Conservation (phyloP, 1,139 yeast species). For the Pichia inconspicua region DNA sequence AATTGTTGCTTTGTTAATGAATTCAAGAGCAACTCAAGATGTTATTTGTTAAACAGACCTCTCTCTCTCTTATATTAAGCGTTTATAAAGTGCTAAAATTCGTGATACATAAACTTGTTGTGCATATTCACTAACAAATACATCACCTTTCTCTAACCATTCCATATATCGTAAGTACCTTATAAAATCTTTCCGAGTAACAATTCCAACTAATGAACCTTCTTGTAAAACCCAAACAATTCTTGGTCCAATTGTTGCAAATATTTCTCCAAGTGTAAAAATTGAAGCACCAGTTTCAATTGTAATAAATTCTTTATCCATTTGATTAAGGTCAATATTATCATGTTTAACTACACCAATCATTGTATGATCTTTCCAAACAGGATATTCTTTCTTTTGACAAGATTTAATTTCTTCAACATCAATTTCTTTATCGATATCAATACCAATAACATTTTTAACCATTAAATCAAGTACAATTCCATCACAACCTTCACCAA, state of each 20-base stretch:
- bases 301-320: slow-evolving; percentile 20
- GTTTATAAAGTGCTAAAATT: slow-evolving; percentile 11
- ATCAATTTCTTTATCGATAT: slow-evolving; percentile 3
- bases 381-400: slow-evolving; percentile 10
- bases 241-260: slow-evolving; percentile 75
- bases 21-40: slow-evolving; percentile 95
- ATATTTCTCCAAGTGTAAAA: slow-evolving; percentile 59
- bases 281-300: slow-evolving; percentile 49
- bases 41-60: slow-evolving; percentile 51
- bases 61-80: neutral
- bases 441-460: slow-evolving; percentile 40
- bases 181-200: slow-evolving; percentile 62
- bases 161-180: slow-evolving; percentile 38
- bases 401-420: slow-evolving; percentile 1
- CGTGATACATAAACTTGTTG: slow-evolving; percentile 13
- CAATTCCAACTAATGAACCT: slow-evolving; percentile 49
- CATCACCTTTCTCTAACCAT: slow-evolving; percentile 21
- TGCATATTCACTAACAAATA: slow-evolving; percentile 20
- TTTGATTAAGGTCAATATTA: neutral
- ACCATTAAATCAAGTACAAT: slow-evolving; percentile 31
- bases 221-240: slow-evolving; percentile 52
- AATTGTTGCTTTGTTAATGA: slow-evolving; percentile 92
- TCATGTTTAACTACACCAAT: slow-evolving; percentile 1
- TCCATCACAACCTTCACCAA: slow-evolving; percentile 58
- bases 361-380: slow-evolving; percentile 1